Evolutionary conservation across 2,329 filamentous ascomycete species (phyloP), one percentile per base, ranked within the genome.

Genomic region (Blastomyces percursus): DNA sequence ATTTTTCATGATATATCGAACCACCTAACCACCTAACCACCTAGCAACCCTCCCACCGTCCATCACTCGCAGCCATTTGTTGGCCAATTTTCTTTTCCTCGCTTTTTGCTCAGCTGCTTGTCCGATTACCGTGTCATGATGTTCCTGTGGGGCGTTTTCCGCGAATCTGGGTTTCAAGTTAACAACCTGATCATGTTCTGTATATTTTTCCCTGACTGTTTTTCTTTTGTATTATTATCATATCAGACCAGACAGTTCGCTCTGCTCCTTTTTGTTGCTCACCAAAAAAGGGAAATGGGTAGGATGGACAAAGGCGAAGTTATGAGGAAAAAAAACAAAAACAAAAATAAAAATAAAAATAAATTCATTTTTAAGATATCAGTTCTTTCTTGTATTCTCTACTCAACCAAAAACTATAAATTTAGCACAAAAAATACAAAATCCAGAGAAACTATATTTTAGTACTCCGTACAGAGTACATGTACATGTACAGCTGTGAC

Each of bases 201-300:
- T 54, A 54, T 35, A 54, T 54, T 54, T 54, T 30, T 27, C 32
- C 32, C 9, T 21, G n/a, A n/a, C n/a, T n/a, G n/a, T 30, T 16
- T 19, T 38, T 19, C 2, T 3, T 48, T 27, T 62, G 42, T 59
- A 19, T 56, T 42, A 52, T 60, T 42, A 42, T 42, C 19, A 42
- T 19, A 35, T 35, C 32, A 35, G 32, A 8, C 40, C 9, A 21
- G 27, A 4, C 27, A 30, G n/a, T 57, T n/a, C 30, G 44, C 35
- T 42, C 48, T 38, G 51, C 63, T 54, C 54, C 38, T 61, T 48
- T 32, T 55, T 59, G 30, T 69, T 60, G 12, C 5, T 5, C 14
- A 42, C 19, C 40, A 42, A 42, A 42, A 19, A 60, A 62, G 62
- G 57, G 30, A 30, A 65, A 65, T 68, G 67, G 62, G 63, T 61